Base-by-base conservation (phyloP, 768 basidiomycete genomes). In the Ramaria sp. region DNA sequence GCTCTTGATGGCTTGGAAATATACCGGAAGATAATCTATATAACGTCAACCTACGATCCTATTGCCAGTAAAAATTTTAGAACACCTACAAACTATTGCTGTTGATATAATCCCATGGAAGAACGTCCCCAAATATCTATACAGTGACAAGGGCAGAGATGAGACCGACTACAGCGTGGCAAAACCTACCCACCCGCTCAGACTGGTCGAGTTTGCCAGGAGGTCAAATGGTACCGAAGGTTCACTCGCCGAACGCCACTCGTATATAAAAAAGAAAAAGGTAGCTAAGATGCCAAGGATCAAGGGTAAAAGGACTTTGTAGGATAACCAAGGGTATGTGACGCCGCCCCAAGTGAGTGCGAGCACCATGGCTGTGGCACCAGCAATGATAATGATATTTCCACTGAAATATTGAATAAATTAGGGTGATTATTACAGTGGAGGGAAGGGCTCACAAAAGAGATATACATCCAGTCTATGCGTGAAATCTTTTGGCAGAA, bases 1-100 rank as follows among this genome's bases (percentile, higher is more conserved):
- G n/a, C n/a, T n/a, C n/a, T 69, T 69, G 50, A 66, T 67, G 0
- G 73, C 73, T 59, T 78, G 76, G 61, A 72, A 77, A 57, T 71
- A 76, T 7, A 73, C 69, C 7, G 73, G 72, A 1, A 76, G 56
- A 57, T 71, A 76, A 55, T 68, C 71, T 69, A 63, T 12, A 60
- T 39, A 5, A 18, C 9, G 3, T 64, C 61, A 6, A n/a, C n/a
- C n/a, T n/a, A n/a, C n/a, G n/a, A n/a, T n/a, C 63, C 50, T 3
- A 57, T 9, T 13, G 55, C 1, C 4, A n/a, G 28, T 8, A 9
- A 13, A 47, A n/a, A 9, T 2, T 34, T 15, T 4, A 43, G 20
- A 7, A 27, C 3, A 15, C 24, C n/a, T 38, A 57, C 54, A 42
- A 2, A 48, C 28, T 10, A 51, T 36, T 27, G 50, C 37, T 51